Base-by-base conservation (phyloP, 75 land plant genomes). In the Gnetum montanum region DNA sequence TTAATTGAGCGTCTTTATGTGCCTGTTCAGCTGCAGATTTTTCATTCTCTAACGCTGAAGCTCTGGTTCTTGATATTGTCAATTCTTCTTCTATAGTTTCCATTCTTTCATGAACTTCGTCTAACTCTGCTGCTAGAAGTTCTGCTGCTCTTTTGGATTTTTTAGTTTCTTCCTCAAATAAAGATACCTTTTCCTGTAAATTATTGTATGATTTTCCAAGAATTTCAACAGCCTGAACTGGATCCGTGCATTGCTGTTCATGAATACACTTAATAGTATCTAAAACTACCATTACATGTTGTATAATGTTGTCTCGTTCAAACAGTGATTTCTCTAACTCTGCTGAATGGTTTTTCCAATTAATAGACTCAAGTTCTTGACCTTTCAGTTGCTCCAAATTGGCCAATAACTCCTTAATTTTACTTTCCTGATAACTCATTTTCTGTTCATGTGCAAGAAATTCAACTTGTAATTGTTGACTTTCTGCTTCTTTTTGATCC, bases 21-120 rank as follows among this genome's bases (percentile, higher is more conserved):
- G 75, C 67, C 54, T 75, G 59, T 16, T 76, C 78, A 41, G 71
- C 70, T 1, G 33, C 34, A 31, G 79, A 68, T 31, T 59, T 88
- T 66, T 79, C 73, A 58, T 52, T 70, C 27, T 71, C 50, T 23
- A 73, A 35, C 16, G 53, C 64, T 25, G 59, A 25, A 23, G 81
- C 27, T 38, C 65, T 66, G 30, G 4, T 50, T 59, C 66, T 63
- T 27, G 74, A 54, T 34, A 68, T 71, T 43, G 31, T 61, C 33
- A 84, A 71, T 25, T 88, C 83, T 28, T 87, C 88, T 44, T 81
- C 76, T 13, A 84, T 70, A 62, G 23, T 30, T 31, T 88, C 95
- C 41, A 68, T 67, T 72, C 84, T 84, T 60, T 80, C 89, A 57
- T 88, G 84, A 36, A 80, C 83, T 33, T 84, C 95, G 65, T 84